Conservation (phyloP, 345 rosid genomes). For the Dimocarpus longan region DNA sequence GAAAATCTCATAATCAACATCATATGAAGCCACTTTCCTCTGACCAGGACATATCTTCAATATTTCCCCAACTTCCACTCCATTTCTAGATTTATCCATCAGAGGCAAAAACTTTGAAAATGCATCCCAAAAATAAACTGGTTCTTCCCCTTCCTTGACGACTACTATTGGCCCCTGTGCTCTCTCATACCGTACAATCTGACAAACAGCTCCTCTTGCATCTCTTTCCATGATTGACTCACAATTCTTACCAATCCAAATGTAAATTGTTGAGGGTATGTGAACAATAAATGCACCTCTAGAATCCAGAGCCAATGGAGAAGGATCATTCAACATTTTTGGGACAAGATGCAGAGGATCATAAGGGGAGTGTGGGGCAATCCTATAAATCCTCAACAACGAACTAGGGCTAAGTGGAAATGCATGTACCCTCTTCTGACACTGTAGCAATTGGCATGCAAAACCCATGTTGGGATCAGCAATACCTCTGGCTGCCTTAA, state of each 20-base stretch:
- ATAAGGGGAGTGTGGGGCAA: slow-evolving; percentile 95
- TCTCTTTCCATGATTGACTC: slow-evolving; percentile 93
- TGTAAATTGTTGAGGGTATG: slow-evolving; percentile 76
- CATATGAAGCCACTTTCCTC: slow-evolving; percentile 72
- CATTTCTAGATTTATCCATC: slow-evolving; percentile 57
- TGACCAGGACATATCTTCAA: slow-evolving; percentile 55
- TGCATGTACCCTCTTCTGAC: slow-evolving; percentile 98
- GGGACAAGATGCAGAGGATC: slow-evolving; percentile 99
- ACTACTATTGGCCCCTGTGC: slow-evolving; percentile 67
- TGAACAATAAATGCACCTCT: slow-evolving; percentile 97
- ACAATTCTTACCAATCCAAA: slow-evolving; percentile 92
- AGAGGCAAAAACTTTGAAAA: slow-evolving; percentile 73
- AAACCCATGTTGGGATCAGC: slow-evolving; percentile 99
- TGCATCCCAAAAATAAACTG: slow-evolving; percentile 81
- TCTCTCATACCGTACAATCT: slow-evolving; percentile 93
- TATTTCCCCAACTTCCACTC: slow-evolving; percentile 34
- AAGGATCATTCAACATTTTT: slow-evolving; percentile 87
- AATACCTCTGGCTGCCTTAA: slow-evolving; percentile 94
- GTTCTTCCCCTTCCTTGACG: slow-evolving; percentile 93
- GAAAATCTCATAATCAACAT: slow-evolving; percentile 91
- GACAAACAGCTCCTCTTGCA: slow-evolving; percentile 94
- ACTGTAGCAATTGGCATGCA: slow-evolving; percentile 95
- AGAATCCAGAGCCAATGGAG: slow-evolving; percentile 80
- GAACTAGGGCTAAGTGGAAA: slow-evolving; percentile 98
- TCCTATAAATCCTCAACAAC: slow-evolving; percentile 82